Evolutionary conservation across 1,139 yeast genomes (phyloP).

Genomic region (Taphrina communis): DNA sequence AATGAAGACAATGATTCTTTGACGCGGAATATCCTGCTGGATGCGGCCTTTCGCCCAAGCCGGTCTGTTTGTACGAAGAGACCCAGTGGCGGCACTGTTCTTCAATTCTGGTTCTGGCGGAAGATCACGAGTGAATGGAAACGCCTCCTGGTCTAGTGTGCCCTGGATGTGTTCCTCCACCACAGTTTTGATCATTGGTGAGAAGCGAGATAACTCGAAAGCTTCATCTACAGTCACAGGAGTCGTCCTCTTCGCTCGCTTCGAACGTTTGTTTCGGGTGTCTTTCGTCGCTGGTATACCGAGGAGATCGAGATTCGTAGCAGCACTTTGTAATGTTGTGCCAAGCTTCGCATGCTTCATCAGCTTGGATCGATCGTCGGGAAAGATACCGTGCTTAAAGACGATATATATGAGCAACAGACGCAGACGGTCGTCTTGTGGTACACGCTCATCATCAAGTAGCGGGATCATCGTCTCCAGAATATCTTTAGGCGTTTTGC

Average conservation of each 20-base stretch:
- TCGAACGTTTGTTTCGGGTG: constrained; percentile 51
- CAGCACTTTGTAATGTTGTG: constrained; percentile 65
- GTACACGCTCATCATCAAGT: constrained; percentile 57
- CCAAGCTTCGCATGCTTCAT: constrained; percentile 70
- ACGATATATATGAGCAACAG: constrained; percentile 77
- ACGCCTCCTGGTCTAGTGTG: constrained; percentile 62
- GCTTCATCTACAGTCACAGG: constrained; percentile 63
- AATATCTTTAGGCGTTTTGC: constrained; percentile 66
- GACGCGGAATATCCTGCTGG: constrained; percentile 71
- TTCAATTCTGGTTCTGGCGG: constrained; percentile 25
- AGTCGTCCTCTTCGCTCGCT: constrained; percentile 50
- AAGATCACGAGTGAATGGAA: constrained; percentile 80
- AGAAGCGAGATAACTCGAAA: constrained; percentile 76
- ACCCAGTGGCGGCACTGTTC: constrained; percentile 22
- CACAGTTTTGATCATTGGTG: constrained; percentile 70
- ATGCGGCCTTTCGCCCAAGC: constrained; percentile 49
- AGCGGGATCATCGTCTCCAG: constrained; percentile 70
- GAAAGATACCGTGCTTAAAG: constrained; percentile 82
- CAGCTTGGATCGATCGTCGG: constrained; percentile 73
- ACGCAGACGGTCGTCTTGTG: constrained; percentile 66
- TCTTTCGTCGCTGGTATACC: constrained; percentile 71
- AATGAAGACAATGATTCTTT: constrained; percentile 75
- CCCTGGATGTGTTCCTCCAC: constrained; percentile 59
- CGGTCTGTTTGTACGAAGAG: constrained; percentile 50
- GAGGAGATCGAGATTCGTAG: constrained; percentile 67